phyloP scores from a whole-genome alignment of 139 green algal species.

The Prasinococcaceae sp. region DNA sequence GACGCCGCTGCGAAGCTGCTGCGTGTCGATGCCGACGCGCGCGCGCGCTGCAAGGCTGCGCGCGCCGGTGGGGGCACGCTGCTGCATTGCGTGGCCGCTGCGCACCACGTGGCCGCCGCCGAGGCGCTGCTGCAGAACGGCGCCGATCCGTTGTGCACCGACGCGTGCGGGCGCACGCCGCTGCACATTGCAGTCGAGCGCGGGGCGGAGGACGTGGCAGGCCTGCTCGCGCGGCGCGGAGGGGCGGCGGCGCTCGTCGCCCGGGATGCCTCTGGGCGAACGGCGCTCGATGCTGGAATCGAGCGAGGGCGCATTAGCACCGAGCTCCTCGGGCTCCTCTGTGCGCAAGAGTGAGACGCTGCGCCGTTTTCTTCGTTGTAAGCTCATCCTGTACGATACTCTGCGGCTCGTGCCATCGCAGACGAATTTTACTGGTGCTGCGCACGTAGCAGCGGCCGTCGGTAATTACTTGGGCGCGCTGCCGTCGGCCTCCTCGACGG shows the following conservation, averaged over 20 bases:
- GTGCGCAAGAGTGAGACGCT: too few relatives aligned
- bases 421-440: too few relatives aligned
- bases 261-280: background rate
- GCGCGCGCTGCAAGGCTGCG: background rate
- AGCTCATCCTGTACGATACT: too few relatives aligned
- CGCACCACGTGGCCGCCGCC: background rate
- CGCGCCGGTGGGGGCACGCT: background rate
- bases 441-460: too few relatives aligned
- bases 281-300: slow-evolving; percentile 2
- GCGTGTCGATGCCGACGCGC: background rate
- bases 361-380: too few relatives aligned
- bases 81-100: background rate
- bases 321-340: too few relatives aligned
- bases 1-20: background rate
- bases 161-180: background rate
- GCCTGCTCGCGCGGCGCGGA: background rate
- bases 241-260: background rate
- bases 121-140: slow-evolving; percentile 11
- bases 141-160: background rate
- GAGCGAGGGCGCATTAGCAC: background rate
- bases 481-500: too few relatives aligned
- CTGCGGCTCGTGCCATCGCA: too few relatives aligned
- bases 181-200: slow-evolving; percentile 5
- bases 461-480: too few relatives aligned
- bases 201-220: slow-evolving; percentile 1